Base-by-base conservation (phyloP, 257 asterid genomes). In the Prunella vulgaris region DNA sequence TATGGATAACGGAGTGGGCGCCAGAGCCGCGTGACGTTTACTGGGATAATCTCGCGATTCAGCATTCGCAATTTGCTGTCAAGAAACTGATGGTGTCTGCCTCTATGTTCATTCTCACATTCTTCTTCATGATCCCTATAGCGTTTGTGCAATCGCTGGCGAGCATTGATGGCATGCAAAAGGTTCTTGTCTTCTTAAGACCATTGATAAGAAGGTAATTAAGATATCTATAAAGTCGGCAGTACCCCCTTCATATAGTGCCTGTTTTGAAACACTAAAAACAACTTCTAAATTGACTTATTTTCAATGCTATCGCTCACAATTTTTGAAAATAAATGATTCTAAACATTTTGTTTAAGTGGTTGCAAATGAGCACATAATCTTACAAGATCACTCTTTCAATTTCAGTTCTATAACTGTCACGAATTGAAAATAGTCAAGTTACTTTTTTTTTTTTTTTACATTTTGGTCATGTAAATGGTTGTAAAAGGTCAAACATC, bases 1-100 rank as follows among this genome's bases (percentile, higher is more conserved):
- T 79, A 38, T 92, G 98, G 98, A 80, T 87, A 46, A 92, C 97
- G 1, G 90, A 89, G 58, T 89, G 98, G 98, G 98, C 98, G 28
- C 95, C 98, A 10, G 98, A 89, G 66, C 98, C 97, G 14, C 85
- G 93, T 44, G 97, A 92, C 64, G 88, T 92, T 54, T 87, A 78
- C 73, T 92, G 98, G 98, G 83, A 86, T 68, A 89, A 89, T 76
- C 92, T 92, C 56, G 88, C 94, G 15, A 89, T 89, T 74, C 92
- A 94, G 27, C 83, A 75, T 40, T 87, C 86, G 49, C 79, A 76
- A 69, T 96, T 89, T 56, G 48, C 80, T 17, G 66, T 84, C 32
- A 83, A 87, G 67, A 85, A 76, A 72, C 76, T 92, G 58, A 66
- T 87, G 56, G 74, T 82, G 74, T 78, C 84, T 2, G 80, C 79